A percentile compares a stretch with the other conserved stretches of the same genome.
These are phyloP conservation scores for Microsporum ferrugineum DNA, from an alignment of 2,329 filamentous ascomycete genomes.

Conservation along the genomic window DNA sequence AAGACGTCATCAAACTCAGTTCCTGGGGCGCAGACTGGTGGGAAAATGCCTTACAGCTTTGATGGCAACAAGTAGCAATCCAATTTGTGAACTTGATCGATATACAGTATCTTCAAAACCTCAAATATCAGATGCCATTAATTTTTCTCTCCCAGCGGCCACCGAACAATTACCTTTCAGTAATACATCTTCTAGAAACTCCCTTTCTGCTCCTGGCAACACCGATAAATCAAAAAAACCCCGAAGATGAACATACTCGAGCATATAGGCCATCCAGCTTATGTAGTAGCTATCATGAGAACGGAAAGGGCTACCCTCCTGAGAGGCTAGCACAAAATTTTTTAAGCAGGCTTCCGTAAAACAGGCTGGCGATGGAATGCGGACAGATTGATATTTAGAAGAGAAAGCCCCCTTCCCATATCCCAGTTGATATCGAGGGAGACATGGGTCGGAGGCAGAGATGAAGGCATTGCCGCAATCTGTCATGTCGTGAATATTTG, in stretches of 20 bases:
- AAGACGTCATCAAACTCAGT: neutral
- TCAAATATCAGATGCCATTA: neutral
- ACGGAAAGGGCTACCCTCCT: neutral
- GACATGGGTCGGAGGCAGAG: conserved; percentile 10
- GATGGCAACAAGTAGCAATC: neutral
- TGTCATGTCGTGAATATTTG: conserved; percentile 9
- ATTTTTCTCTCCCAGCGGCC: neutral
- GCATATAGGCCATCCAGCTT: conserved; percentile 10
- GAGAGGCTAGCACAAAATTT: conserved; percentile 7
- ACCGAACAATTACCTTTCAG: neutral
- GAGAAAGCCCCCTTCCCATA: conserved; percentile 7
- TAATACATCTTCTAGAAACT: neutral
- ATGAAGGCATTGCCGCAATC: conserved; percentile 5
- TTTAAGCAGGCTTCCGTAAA: conserved; percentile 10
- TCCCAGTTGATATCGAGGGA: neutral
- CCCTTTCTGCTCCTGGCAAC: neutral
- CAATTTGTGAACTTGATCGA: too few species aligned
- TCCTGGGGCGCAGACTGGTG: neutral
- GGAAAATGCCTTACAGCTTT: neutral
- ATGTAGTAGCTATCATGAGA: conserved; percentile 6
- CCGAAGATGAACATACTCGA: conserved; percentile 9
- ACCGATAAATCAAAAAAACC: conserved; percentile 1
- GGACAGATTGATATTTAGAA: conserved; percentile 7
- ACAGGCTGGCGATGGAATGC: conserved; percentile 9
- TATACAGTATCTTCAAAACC: neutral